Conservation (phyloP, 2,329 filamentous ascomycete genomes). For the Diplodia sapinea region DNA sequence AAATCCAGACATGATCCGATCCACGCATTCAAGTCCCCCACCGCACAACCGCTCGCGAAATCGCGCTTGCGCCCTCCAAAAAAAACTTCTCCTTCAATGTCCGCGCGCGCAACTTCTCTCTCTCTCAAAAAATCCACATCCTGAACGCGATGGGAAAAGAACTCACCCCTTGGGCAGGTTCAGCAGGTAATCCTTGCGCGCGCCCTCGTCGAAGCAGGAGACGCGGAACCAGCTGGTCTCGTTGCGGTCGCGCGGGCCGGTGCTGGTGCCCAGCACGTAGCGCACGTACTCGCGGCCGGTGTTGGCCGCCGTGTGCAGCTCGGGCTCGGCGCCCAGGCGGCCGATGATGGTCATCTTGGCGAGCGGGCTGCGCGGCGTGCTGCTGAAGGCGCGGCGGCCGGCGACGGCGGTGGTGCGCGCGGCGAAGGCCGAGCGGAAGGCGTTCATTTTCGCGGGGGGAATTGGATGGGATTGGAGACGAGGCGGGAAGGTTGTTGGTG, state of each 20-base stretch:
- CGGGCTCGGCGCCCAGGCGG: slow-evolving; percentile 79
- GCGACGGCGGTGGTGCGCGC: slow-evolving; percentile 35
- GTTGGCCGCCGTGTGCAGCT: slow-evolving; percentile 68
- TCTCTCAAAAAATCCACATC: too few relatives aligned
- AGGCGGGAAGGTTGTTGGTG: not conserved
- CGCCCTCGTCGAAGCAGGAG: slow-evolving; percentile 72
- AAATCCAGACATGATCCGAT: too few relatives aligned
- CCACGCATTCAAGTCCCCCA: too few relatives aligned
- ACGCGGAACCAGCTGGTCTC: slow-evolving; percentile 87
- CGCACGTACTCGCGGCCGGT: slow-evolving; percentile 75
- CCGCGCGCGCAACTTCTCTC: not conserved
- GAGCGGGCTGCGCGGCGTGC: slow-evolving; percentile 65
- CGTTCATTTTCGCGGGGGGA: slow-evolving; percentile 12
- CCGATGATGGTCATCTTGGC: slow-evolving; percentile 88
- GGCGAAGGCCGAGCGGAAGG: slow-evolving; percentile 48
- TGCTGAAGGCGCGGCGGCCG: slow-evolving; percentile 74
- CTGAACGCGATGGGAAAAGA: not conserved
- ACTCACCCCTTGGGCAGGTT: slow-evolving; percentile 82
- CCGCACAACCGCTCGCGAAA: too few relatives aligned
- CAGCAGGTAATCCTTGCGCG: slow-evolving; percentile 73
- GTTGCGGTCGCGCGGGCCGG: slow-evolving; percentile 71
- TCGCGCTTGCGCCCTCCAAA: too few relatives aligned
- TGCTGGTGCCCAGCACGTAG: slow-evolving; percentile 75
- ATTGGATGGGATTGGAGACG: not conserved
- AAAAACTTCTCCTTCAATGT: not conserved